Evolutionary conservation across 495 filamentous ascomycete species (phyloP).

Genomic region (Cercophora samala): DNA sequence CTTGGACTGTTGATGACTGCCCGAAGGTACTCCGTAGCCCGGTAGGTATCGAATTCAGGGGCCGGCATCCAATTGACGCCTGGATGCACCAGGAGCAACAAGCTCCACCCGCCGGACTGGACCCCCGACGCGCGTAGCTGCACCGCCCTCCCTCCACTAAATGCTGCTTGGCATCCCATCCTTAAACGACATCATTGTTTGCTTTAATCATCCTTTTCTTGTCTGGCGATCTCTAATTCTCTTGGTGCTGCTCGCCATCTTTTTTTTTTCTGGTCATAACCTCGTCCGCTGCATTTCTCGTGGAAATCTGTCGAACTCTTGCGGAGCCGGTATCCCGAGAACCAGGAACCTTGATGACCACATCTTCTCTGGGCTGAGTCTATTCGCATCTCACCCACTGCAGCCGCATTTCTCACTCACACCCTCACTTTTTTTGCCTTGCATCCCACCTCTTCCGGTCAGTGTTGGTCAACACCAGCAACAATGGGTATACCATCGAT

Average conservation of each 20-base stretch:
- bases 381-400: too few species aligned
- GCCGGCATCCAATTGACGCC: conserved; percentile 15
- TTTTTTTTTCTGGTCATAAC: conserved; percentile 2
- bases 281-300: neutral
- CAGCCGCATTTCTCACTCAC: too few species aligned
- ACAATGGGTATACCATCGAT: conserved; percentile 25
- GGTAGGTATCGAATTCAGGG: conserved; percentile 11
- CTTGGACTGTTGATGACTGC: neutral
- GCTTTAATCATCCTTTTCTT: conserved; percentile 4
- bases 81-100: conserved; percentile 9
- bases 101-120: conserved; percentile 15
- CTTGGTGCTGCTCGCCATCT: conserved; percentile 12
- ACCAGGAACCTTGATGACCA: neutral
- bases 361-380: too few species aligned
- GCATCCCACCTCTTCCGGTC: neutral
- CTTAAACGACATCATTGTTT: conserved; percentile 8
- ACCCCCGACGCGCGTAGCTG: conserved; percentile 8
- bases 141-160: neutral
- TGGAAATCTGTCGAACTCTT: neutral
- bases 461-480: neutral
- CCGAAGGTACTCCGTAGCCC: neutral
- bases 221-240: conserved; percentile 9
- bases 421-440: neutral
- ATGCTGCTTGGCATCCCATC: neutral
- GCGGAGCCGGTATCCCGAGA: neutral